phyloP scores from a whole-genome alignment of 257 asterid genomes.

The Gardenia jasminoides region DNA sequence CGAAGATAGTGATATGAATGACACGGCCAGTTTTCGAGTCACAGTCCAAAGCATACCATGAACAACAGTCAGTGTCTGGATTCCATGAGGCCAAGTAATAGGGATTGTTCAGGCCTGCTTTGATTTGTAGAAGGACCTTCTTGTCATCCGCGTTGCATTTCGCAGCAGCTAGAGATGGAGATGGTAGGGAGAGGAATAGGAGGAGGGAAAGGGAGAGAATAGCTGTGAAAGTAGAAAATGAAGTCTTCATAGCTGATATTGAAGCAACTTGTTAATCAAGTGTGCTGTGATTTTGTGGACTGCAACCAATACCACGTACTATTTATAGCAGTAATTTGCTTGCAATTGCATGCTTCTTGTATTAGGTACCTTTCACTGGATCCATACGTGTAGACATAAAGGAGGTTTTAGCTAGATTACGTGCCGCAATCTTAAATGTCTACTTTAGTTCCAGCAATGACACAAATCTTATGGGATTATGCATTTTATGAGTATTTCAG shows the following conservation, averaged over 20 bases:
- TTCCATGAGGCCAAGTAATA: constrained; percentile 49
- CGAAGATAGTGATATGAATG: constrained; percentile 23
- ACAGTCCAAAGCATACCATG: constrained; percentile 45
- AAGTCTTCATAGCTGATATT: too few relatives aligned
- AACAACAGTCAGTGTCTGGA: constrained; percentile 54
- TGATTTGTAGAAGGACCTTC: constrained; percentile 47
- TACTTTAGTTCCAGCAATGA: too few relatives aligned
- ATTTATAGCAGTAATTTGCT: background rate
- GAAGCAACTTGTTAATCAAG: too few relatives aligned
- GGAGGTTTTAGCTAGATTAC: too few relatives aligned
- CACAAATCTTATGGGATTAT: background rate
- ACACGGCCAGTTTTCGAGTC: constrained; percentile 46
- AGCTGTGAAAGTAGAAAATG: too few relatives aligned
- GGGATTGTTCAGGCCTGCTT: constrained; percentile 48
- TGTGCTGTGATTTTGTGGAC: background rate
- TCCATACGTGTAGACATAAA: background rate
- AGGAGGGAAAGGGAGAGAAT: too few relatives aligned
- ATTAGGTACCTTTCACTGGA: background rate
- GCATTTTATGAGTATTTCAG: background rate
- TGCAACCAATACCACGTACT: too few relatives aligned
- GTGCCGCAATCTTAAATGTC: too few relatives aligned
- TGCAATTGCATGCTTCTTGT: background rate
- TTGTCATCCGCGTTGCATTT: constrained; percentile 63
- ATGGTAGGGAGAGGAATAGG: too few relatives aligned
- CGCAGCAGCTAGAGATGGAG: background rate